Evolutionary conservation across 225 moss, liverwort and hornwort species (phyloP).

Genomic region (Pseudisothecium myosuroides): DNA sequence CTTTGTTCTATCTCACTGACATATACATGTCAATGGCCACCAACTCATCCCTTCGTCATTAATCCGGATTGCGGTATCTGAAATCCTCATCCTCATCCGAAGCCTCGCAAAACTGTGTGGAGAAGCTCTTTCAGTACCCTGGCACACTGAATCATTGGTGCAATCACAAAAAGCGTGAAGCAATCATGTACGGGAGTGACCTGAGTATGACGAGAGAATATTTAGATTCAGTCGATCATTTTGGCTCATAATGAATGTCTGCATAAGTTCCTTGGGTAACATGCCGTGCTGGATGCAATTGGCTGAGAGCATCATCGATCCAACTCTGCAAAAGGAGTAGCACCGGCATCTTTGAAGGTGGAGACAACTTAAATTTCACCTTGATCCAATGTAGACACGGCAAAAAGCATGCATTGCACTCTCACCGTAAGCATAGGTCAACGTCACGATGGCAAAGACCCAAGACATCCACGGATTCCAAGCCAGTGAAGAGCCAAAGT

Average conservation of each 20-base stretch:
- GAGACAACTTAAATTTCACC: background rate
- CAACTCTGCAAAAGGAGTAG: background rate
- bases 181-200: background rate
- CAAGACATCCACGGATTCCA: background rate
- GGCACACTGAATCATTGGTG: background rate
- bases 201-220: background rate
- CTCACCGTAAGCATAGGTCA: background rate
- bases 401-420: background rate
- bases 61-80: background rate
- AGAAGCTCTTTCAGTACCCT: background rate
- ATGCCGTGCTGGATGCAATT: background rate
- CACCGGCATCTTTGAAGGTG: background rate
- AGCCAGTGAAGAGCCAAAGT: background rate
- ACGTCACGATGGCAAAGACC: background rate
- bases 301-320: background rate
- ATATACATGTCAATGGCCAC: background rate
- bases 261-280: background rate
- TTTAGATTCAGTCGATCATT: background rate
- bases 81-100: background rate
- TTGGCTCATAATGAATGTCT: background rate
- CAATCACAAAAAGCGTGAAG: background rate
- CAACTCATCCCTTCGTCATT: background rate
- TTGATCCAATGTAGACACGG: background rate
- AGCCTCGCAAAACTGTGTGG: background rate
- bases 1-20: background rate